Evolutionary conservation across 2,329 filamentous ascomycete species (phyloP).

Genomic region (Epichloe brachyelytri): DNA sequence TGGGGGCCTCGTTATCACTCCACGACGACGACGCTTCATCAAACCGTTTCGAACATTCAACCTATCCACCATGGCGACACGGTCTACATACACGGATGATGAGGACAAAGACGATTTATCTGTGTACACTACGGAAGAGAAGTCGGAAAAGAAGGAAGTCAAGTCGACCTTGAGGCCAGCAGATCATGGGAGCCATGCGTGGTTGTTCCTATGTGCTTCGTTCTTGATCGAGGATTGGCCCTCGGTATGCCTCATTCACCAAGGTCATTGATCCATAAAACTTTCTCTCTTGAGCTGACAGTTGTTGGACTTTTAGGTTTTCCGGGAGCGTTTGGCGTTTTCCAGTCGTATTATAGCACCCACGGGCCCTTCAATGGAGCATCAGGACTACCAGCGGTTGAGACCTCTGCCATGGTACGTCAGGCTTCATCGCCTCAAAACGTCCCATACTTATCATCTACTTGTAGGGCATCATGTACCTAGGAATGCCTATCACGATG

Average conservation of each 20-base stretch:
- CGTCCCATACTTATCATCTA: neutral
- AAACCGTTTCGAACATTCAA: neutral
- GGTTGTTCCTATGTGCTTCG: slow-evolving; percentile 15
- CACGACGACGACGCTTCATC: neutral
- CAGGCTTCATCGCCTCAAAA: neutral
- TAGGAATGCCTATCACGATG: slow-evolving; percentile 33
- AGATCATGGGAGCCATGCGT: slow-evolving; percentile 25
- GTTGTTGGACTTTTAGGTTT: slow-evolving; percentile 33
- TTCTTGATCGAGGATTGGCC: slow-evolving; percentile 11
- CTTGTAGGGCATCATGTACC: slow-evolving; percentile 34
- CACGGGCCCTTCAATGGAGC: slow-evolving; percentile 39
- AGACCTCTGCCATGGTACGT: slow-evolving; percentile 40
- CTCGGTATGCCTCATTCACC: slow-evolving; percentile 5
- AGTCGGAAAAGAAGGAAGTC: neutral
- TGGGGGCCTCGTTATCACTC: neutral
- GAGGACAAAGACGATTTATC: slow-evolving; percentile 2
- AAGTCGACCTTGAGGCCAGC: neutral
- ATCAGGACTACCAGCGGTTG: slow-evolving; percentile 42
- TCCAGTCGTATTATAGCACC: slow-evolving; percentile 50
- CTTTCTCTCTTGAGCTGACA: neutral
- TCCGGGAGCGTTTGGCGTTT: slow-evolving; percentile 51
- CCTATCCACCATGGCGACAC: neutral
- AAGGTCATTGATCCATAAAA: too few species aligned
- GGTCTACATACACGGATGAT: neutral
- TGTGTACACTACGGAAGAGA: neutral